Evolutionary conservation across 345 rosid genomes (phyloP), one percentile per base, ranked within the genome.

Genomic region (Ceriops decandra): DNA sequence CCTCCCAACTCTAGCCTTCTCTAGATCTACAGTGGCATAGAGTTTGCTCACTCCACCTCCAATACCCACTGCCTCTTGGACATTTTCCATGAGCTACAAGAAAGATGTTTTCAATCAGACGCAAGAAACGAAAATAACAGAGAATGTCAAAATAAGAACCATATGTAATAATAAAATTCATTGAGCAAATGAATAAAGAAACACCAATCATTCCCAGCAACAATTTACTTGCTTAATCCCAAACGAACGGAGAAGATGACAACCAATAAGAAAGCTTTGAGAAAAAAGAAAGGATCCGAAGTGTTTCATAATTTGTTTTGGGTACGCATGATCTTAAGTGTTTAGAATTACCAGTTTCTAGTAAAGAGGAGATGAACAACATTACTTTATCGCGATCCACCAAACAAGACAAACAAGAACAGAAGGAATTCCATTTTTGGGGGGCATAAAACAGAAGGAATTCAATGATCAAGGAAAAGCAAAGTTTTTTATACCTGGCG

Each of bases 1-100:
- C 70, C 96, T 83, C 79, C 99, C 99, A 70, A 90, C 98, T 78
- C 98, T 86, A 53, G 98, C 96, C 85, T 77, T 90, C 71, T 88
- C 96, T 32, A 95, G 82, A 80, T 95, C 99, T 31, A 95, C 79
- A 36, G 90, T 82, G 33, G 99, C 99, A 33, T 91, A 95, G 70
- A 90, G 82, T 72, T 84, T 85, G 62, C 84, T 72, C 32, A 80
- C 80, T 66, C 99, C 98, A 79, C 86, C 86, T 42, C 99, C 98
- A 68, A 95, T n/a, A 74, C 97, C 96, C 63, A 95, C 84, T 4
- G 82, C 83, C 81, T 88, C 96, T 75, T 85, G 90, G 35, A 92
- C 85, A 76, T 88, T 90, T 56, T 79, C 89, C 80, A 84, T 75
- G 42, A 95, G 68, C 99, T 95, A 74, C 77, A 83, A 68, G 53